phyloP scores from a whole-genome alignment of 1,139 yeast genomes.

The Geotrichum aggregatum region DNA sequence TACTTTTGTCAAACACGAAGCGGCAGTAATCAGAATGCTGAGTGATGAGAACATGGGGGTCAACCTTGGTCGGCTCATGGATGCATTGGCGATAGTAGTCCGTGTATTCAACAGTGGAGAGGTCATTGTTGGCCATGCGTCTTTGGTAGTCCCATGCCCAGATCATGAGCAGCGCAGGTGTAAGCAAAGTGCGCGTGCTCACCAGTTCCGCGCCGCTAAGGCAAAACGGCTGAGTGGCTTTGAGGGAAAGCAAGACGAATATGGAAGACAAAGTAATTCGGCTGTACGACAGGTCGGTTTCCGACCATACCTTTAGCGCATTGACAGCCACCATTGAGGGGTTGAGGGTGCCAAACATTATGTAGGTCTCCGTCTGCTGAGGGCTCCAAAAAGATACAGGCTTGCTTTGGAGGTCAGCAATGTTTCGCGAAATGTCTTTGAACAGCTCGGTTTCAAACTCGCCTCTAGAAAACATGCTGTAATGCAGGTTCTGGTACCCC shows the following conservation, averaged over 20 bases:
- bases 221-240: slow-evolving; percentile 2
- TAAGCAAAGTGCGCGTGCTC: slow-evolving; percentile 9
- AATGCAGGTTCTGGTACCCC: slow-evolving; percentile 15
- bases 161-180: slow-evolving; percentile 2
- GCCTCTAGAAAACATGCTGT: slow-evolving; percentile 11
- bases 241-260: slow-evolving; percentile 5
- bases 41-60: neutral
- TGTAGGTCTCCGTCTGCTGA: slow-evolving; percentile 5
- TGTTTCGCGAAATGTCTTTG: slow-evolving; percentile 2
- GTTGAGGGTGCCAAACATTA: slow-evolving; percentile 15
- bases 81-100: slow-evolving; percentile 7
- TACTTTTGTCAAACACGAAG: neutral
- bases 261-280: slow-evolving; percentile 1
- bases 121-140: neutral
- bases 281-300: slow-evolving; percentile 5
- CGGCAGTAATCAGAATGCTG: neutral
- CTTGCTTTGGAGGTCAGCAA: neutral
- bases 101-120: neutral
- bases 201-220: slow-evolving; percentile 8
- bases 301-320: slow-evolving; percentile 1
- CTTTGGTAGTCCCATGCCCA: slow-evolving; percentile 12
- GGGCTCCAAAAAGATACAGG: neutral
- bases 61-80: neutral
- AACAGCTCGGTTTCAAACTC: slow-evolving; percentile 7
- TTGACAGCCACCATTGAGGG: neutral